Conservation (phyloP, 164 flowering plant genomes). For the Aristolochia contorta region DNA sequence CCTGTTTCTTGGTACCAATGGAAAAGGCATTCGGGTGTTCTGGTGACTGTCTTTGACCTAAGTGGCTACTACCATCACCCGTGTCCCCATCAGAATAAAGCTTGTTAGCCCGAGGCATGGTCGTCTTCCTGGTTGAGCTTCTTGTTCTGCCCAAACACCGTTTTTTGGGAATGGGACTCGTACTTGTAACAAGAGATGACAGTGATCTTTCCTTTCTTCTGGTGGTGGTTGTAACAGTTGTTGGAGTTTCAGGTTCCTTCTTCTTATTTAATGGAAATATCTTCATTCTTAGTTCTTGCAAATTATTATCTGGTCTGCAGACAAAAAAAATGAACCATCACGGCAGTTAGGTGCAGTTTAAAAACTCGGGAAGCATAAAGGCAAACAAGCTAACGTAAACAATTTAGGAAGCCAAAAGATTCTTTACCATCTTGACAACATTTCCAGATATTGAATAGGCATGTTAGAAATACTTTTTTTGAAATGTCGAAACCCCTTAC, state of each 20-base stretch:
- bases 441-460: too few relatives aligned
- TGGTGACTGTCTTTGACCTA: background rate
- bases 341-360: background rate
- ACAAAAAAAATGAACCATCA: background rate
- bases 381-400: background rate
- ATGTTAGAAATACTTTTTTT: too few relatives aligned
- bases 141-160: background rate
- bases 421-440: too few relatives aligned
- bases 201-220: conserved; percentile 12
- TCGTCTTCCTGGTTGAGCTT: background rate
- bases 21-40: conserved; percentile 6
- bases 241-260: conserved; percentile 3
- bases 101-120: conserved; percentile 1
- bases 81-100: conserved; percentile 2
- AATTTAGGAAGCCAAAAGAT: too few relatives aligned
- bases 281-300: conserved; percentile 11
- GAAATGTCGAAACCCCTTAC: too few relatives aligned
- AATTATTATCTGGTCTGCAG: conserved; percentile 16
- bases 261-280: conserved; percentile 11
- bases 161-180: conserved; percentile 4
- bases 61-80: background rate
- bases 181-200: conserved; percentile 12
- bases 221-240: background rate
- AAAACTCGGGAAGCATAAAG: background rate
- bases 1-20: conserved; percentile 13